These are phyloP conservation scores for Agaricus blazei DNA, from an alignment of 768 basidiomycete genomes.

Conservation along the genomic window DNA sequence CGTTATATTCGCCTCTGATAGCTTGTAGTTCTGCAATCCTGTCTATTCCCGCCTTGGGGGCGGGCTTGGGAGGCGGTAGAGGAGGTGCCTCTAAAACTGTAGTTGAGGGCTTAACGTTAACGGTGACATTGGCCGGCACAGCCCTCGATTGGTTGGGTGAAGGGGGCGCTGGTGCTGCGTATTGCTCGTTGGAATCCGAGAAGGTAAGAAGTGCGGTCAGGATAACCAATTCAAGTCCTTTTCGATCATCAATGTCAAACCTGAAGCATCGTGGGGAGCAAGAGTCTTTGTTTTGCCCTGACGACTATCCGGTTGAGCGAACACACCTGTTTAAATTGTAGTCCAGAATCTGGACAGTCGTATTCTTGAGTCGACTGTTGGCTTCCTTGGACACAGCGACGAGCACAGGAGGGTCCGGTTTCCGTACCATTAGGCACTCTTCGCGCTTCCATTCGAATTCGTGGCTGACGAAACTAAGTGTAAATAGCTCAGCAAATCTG, in stretches of 20 bases:
- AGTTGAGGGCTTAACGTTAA: slow-evolving; percentile 12
- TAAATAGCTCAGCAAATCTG: not conserved
- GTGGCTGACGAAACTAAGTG: slow-evolving; percentile 41
- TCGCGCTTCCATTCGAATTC: slow-evolving; percentile 86
- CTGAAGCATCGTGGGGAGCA: slow-evolving; percentile 27
- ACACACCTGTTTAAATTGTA: slow-evolving; percentile 76
- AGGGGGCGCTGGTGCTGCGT: slow-evolving; percentile 21
- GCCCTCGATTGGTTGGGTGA: slow-evolving; percentile 10
- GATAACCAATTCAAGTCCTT: slow-evolving; percentile 80
- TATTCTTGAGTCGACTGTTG: slow-evolving; percentile 56
- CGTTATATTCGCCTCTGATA: slow-evolving; percentile 65
- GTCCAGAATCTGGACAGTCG: slow-evolving; percentile 72
- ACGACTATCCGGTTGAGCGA: not conserved
- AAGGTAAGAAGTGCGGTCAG: slow-evolving; percentile 75
- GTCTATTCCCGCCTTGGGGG: slow-evolving; percentile 60
- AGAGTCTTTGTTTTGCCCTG: not conserved
- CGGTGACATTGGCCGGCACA: not conserved
- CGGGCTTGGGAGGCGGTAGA: slow-evolving; percentile 52
- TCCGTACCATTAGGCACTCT: slow-evolving; percentile 77
- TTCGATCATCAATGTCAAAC: slow-evolving; percentile 81
- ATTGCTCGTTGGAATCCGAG: slow-evolving; percentile 63
- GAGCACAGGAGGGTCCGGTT: slow-evolving; percentile 83
- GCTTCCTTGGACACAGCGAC: slow-evolving; percentile 80
- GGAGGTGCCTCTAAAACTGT: slow-evolving; percentile 27
- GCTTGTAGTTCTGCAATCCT: slow-evolving; percentile 71